Conservation (phyloP, 805 yeast species). For the Scheffersomyces amazonensis region DNA sequence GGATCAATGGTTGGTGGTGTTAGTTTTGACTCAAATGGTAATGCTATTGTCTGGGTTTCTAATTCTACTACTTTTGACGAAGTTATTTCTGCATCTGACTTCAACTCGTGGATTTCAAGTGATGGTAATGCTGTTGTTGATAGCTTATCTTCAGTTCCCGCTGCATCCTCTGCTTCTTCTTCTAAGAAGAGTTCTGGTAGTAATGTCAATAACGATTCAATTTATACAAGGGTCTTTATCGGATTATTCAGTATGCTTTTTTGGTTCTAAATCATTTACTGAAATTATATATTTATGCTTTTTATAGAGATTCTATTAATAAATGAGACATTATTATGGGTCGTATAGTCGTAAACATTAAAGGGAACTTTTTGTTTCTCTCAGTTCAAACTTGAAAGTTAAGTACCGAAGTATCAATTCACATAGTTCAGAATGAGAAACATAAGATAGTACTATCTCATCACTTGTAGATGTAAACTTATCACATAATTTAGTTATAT, state of each 20-base stretch:
- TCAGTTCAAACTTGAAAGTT: slow-evolving; percentile 2
- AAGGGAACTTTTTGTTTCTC: too few species aligned
- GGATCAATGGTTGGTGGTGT: slow-evolving; percentile 69
- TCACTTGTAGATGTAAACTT: slow-evolving; percentile 6
- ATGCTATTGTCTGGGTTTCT: slow-evolving; percentile 58
- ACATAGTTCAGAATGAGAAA: slow-evolving; percentile 13
- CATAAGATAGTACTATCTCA: slow-evolving; percentile 12
- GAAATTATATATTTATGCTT: neutral
- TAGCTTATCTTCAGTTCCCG: slow-evolving; percentile 23
- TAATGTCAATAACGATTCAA: slow-evolving; percentile 1
- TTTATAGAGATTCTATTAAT: neutral
- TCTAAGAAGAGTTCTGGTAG: slow-evolving; percentile 17
- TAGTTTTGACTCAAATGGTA: slow-evolving; percentile 59
- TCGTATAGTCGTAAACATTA: too few species aligned
- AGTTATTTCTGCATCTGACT: slow-evolving; percentile 41
- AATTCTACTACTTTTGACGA: slow-evolving; percentile 49
- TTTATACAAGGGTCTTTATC: slow-evolving; percentile 3
- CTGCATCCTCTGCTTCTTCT: slow-evolving; percentile 14
- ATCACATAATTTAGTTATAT: slow-evolving; percentile 8
- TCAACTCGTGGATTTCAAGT: slow-evolving; percentile 44
- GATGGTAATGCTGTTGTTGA: slow-evolving; percentile 26
- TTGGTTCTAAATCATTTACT: slow-evolving; percentile 4
- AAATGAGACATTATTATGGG: neutral
- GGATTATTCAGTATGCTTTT: slow-evolving; percentile 1
- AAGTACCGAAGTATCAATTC: slow-evolving; percentile 8